Evolutionary conservation across 2,329 filamentous ascomycete species (phyloP).

Genomic region (Myriosclerotinia duriaeana): DNA sequence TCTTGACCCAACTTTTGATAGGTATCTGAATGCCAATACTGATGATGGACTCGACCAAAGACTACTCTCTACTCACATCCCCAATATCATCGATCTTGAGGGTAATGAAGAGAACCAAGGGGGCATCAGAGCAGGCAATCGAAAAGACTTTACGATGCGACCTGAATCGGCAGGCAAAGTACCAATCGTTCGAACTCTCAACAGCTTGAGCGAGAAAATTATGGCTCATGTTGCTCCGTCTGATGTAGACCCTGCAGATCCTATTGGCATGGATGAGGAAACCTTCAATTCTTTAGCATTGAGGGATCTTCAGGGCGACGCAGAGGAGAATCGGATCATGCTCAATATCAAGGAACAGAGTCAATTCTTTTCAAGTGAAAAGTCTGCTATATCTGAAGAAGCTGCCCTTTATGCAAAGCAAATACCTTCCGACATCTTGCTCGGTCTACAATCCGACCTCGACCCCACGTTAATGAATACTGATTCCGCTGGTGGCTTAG

Average conservation of each 20-base stretch:
- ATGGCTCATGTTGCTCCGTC: slow-evolving; percentile 82
- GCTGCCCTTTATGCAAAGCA: slow-evolving; percentile 62
- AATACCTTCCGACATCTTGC: slow-evolving; percentile 66
- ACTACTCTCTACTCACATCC: slow-evolving; percentile 65
- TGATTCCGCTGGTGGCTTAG: slow-evolving; percentile 52
- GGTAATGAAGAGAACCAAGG: slow-evolving; percentile 95
- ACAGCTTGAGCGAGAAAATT: slow-evolving; percentile 89
- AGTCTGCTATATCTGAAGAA: slow-evolving; percentile 44
- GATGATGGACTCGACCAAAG: slow-evolving; percentile 52
- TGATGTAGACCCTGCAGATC: slow-evolving; percentile 65
- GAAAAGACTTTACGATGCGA: slow-evolving; percentile 86
- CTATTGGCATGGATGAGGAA: slow-evolving; percentile 68
- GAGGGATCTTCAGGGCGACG: slow-evolving; percentile 74
- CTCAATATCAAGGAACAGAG: slow-evolving; percentile 88
- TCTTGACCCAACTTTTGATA: slow-evolving; percentile 77
- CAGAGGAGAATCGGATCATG: slow-evolving; percentile 73
- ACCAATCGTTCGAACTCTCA: slow-evolving; percentile 85
- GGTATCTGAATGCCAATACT: slow-evolving; percentile 76
- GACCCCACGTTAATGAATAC: slow-evolving; percentile 46
- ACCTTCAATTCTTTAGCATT: slow-evolving; percentile 74
- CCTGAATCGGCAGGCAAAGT: slow-evolving; percentile 72
- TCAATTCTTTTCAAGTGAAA: slow-evolving; percentile 69
- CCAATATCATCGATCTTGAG: slow-evolving; percentile 87
- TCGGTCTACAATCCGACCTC: slow-evolving; percentile 63
- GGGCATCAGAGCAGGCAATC: slow-evolving; percentile 76